Evolutionary conservation across 2,329 filamentous ascomycete genomes (phyloP).

Genomic region (Phialemoniopsis sp.): DNA sequence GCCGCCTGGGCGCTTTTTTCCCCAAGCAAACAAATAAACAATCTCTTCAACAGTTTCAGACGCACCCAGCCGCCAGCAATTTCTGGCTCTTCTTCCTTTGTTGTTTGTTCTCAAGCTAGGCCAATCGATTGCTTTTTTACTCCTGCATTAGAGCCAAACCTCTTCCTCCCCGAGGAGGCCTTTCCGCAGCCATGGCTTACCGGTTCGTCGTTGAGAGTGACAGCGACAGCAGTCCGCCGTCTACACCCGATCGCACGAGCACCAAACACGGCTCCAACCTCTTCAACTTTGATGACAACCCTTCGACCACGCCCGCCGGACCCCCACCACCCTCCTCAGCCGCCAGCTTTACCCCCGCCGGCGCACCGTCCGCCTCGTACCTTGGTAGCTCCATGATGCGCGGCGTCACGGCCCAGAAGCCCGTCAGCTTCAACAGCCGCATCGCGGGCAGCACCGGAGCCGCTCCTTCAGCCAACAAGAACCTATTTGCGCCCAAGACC

Average conservation of each 20-base stretch:
- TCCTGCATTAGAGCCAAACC: too few species aligned
- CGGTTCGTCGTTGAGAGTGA: conserved; percentile 31
- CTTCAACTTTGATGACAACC: conserved; percentile 36
- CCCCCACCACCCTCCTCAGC: conserved; percentile 47
- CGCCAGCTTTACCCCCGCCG: conserved; percentile 51
- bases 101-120: too few species aligned
- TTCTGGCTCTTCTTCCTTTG: too few species aligned
- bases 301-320: conserved; percentile 49
- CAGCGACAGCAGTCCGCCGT: conserved; percentile 35
- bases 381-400: conserved; percentile 51
- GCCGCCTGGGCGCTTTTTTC: too few species aligned
- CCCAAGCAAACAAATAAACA: too few species aligned
- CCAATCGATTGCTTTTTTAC: too few species aligned
- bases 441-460: conserved; percentile 15
- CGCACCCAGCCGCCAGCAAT: too few species aligned
- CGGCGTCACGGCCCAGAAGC: conserved; percentile 14
- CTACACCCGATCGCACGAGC: conserved; percentile 42
- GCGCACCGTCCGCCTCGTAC: conserved; percentile 51
- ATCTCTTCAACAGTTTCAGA: too few species aligned
- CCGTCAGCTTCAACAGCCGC: conserved; percentile 24
- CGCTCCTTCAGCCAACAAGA: conserved; percentile 23
- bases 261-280: conserved; percentile 20
- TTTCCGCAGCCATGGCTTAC: conserved; percentile 11
- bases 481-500: conserved; percentile 31
- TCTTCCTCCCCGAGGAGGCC: too few species aligned